Conservation (phyloP, 352 stramenopile genomes). For the Phytophthora agathidicida region DNA sequence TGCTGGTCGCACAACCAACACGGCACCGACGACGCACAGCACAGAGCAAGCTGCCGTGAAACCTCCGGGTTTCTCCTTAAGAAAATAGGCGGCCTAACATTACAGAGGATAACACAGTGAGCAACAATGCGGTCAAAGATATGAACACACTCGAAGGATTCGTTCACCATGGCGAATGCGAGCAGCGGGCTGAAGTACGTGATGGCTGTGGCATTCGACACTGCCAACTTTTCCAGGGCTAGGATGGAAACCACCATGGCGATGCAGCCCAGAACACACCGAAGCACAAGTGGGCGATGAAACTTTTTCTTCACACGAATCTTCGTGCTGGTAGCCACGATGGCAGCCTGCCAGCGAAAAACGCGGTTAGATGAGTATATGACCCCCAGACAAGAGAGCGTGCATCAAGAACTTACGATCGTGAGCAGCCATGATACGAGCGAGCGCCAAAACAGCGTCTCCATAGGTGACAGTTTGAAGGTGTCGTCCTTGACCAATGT, state of each 20-base stretch:
- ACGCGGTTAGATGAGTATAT: background rate
- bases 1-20: slow-evolving; percentile 50
- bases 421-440: slow-evolving; percentile 60
- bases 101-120: background rate
- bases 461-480: slow-evolving; percentile 58
- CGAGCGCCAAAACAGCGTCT: slow-evolving; percentile 74
- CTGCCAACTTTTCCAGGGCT: slow-evolving; percentile 59
- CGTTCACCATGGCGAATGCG: slow-evolving; percentile 66
- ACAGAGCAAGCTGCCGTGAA: slow-evolving; percentile 40
- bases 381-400: background rate
- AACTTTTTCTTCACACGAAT: slow-evolving; percentile 48
- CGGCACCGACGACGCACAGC: slow-evolving; percentile 52
- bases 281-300: slow-evolving; percentile 38
- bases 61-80: slow-evolving; percentile 46
- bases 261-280: slow-evolving; percentile 49
- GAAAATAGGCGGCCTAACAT: slow-evolving; percentile 41
- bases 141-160: background rate
- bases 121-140: background rate
- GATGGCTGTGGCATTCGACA: slow-evolving; percentile 69
- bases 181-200: slow-evolving; percentile 72
- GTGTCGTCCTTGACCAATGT: slow-evolving; percentile 61
- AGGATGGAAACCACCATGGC: slow-evolving; percentile 58
- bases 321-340: slow-evolving; percentile 32
- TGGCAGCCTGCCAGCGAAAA: slow-evolving; percentile 33
- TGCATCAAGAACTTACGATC: slow-evolving; percentile 31